Evolutionary conservation across 2,329 filamentous ascomycete genomes (phyloP), one percentile per base, ranked within the genome.

Genomic region (Pestalotiopsis sp.): DNA sequence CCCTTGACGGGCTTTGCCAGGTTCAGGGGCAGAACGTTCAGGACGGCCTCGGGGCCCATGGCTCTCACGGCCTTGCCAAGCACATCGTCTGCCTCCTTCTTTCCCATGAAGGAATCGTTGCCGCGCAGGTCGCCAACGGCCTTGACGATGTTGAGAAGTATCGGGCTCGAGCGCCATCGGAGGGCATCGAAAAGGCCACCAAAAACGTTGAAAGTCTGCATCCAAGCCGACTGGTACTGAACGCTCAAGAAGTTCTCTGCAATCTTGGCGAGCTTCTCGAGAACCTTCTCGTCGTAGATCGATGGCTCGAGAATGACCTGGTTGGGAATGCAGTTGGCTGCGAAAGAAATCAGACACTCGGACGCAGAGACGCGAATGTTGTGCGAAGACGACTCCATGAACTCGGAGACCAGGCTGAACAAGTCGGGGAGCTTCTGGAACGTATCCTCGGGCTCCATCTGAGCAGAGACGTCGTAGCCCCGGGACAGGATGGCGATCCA

Each of bases 401-500:
- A 98, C 39, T 87, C 84, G 7, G 93, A 87, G 2, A 98, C 88
- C 84, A 94, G 87, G 66, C 85, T 85, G 78, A 98, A 98, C 0
- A 98, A 83, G 38, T 92, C 91, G 0, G 96, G 94, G 3, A 99
- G 82, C 74, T 96, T 97, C 76, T 92, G 89, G 76, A 98, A 98
- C 0, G 94, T 97, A 66, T 98, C 94, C 66, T 97, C 92, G 2
- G 94, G 91, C 72, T 93, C 91, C 65, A 98, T 86, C 77, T 97
- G 94, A 1, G 94, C 92, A 4, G 94, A 93, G 5, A 98, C 94
- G 77, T 98, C 94, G 79, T 98, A 98, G 6, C 94, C 96, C 78
- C 96, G 86, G 13, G 95, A 98, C 24, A 99, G 81, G 66, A 99
- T 96, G 13, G 96, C 96, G 73, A 99, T 94, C 96, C 96, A 99